These are phyloP conservation scores for Picochlorum costavermella DNA, from an alignment of 139 green algal genomes.

Conservation along the genomic window DNA sequence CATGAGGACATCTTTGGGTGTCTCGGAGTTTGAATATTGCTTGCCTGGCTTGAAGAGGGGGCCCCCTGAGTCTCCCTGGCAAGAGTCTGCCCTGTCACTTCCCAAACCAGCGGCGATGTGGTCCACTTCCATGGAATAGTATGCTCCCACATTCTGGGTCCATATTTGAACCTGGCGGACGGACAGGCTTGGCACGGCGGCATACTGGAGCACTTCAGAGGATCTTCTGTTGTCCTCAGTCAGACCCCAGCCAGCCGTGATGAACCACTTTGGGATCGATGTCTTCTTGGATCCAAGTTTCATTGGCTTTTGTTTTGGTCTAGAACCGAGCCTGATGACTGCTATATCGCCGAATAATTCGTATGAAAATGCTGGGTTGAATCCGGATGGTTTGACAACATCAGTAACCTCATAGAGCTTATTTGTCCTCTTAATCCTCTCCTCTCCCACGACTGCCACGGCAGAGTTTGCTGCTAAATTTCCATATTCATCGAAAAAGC, in stretches of 20 bases:
- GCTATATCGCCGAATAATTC: constrained; percentile 1
- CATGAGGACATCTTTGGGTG: not conserved
- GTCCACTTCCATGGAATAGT: not conserved
- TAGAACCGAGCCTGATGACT: not conserved
- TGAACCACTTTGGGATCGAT: not conserved
- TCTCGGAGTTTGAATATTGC: not conserved
- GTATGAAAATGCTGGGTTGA: not conserved
- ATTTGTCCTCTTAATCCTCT: not conserved
- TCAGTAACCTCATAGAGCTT: not conserved
- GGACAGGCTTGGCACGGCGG: not conserved
- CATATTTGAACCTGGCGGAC: not conserved
- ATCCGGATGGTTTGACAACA: not conserved
- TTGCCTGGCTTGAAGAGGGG: not conserved
- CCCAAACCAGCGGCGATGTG: not conserved
- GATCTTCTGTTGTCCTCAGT: not conserved
- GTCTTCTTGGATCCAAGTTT: not conserved
- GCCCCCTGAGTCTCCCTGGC: not conserved
- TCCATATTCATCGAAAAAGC: not conserved
- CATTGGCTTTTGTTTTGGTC: constrained; percentile 1
- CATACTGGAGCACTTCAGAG: not conserved
- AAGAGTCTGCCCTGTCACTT: not conserved
- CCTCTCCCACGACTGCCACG: not conserved
- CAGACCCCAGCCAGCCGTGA: constrained; percentile 1
- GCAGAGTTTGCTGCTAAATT: no score
- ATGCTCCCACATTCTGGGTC: not conserved